Base-by-base conservation (phyloP, 1,284 basidiomycete genomes). In the Pholiota adiposa region DNA sequence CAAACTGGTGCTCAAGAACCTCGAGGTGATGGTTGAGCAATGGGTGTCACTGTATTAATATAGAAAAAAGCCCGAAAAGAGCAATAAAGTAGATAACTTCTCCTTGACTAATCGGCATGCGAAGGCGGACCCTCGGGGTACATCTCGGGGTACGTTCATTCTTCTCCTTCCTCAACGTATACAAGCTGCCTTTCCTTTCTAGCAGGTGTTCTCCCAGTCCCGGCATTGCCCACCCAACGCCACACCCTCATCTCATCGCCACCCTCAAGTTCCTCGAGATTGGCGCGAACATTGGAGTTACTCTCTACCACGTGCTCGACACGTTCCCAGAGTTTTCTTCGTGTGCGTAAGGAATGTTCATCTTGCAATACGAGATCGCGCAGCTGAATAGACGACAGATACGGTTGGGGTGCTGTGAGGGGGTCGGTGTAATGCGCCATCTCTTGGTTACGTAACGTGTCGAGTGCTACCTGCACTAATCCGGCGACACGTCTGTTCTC, bases 211-310 rank as follows among this genome's bases (percentile, higher is more conserved):
- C 69, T 70, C 55, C 73, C 72, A 53, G 71, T 70, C 54, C 74
- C 72, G 54, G 71, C 68, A 58, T 72, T 78, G 63, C 92, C 91
- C 29, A 93, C 85, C 91, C 91, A 94, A 58, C 87, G 79, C 91
- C 91, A 94, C 57, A 93, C 92, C 62, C 90, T 84, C 73, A 87
- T 82, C 76, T 93, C 92, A 70, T 93, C 91, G n/a, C 92, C 97
- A 52, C 94, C 96, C 62, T 83, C 82, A 49, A 93, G 85, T 76
- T 98, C 96, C 72, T 93, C 91, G 63, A 97, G 82, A 71, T 93
- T 91, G 25, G 89, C 89, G 58, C 94, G 86, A 18, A 99, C 93
- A 75, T 99, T 99, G 18, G 94, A 87, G 76, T 99, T 99, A 56
- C 87, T 87, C 76, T 99, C 97, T 1, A 99, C 94, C 48, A 96